phyloP scores from a whole-genome alignment of 2,329 filamentous ascomycete genomes.

The Diplodia seriata region DNA sequence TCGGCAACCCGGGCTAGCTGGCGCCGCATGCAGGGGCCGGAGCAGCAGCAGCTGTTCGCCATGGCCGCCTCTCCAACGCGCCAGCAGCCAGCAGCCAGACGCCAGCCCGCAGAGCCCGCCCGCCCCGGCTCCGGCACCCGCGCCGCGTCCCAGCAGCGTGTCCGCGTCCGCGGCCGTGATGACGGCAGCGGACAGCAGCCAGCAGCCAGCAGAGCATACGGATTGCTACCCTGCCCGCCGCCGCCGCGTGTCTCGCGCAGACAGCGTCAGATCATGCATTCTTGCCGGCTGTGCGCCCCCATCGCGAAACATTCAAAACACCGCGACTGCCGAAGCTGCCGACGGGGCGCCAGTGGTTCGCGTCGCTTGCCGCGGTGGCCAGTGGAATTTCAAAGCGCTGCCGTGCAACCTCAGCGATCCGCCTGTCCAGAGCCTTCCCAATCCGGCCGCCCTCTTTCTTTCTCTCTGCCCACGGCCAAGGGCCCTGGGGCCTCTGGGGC shows the following conservation, averaged over 20 bases:
- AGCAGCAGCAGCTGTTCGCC: not conserved
- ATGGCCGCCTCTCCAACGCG: not conserved
- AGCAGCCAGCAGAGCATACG: too few relatives aligned
- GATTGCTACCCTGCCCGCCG: not conserved
- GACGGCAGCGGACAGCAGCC: too few relatives aligned
- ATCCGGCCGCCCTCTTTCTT: constrained; percentile 12
- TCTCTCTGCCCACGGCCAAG: not conserved
- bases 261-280: constrained; percentile 32
- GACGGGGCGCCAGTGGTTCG: constrained; percentile 23
- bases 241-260: constrained; percentile 15
- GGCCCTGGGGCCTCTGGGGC: not conserved
- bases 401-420: constrained; percentile 12
- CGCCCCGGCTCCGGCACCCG: too few relatives aligned
- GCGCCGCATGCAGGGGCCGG: constrained; percentile 30
- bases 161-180: too few relatives aligned
- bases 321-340: constrained; percentile 31
- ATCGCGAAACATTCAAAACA: constrained; percentile 28
- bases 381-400: constrained; percentile 32
- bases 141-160: too few relatives aligned
- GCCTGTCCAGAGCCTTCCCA: constrained; percentile 4
- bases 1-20: constrained; percentile 26
- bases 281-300: constrained; percentile 28
- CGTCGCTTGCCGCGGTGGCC: constrained; percentile 28
- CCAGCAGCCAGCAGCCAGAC: not conserved
- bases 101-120: too few relatives aligned